A percentile compares a stretch with the other conserved stretches of the same genome.
Conservation (phyloP, 352 stramenopile genomes). For the Phytophthora litchii region DNA sequence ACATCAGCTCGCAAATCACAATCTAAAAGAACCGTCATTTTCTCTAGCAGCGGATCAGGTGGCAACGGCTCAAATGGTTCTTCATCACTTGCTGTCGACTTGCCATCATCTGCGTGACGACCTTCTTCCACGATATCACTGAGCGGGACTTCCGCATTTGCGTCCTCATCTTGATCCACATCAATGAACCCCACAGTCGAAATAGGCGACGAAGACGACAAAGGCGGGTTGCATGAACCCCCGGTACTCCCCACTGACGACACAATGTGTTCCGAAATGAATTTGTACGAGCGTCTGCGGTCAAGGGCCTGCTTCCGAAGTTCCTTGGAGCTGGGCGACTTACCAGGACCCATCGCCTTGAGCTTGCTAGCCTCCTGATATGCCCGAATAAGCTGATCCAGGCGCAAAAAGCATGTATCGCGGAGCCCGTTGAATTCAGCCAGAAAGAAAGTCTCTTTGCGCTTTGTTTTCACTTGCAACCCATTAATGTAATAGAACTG, state of each 20-base stretch:
- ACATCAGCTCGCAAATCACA: slow-evolving; percentile 72
- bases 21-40: slow-evolving; percentile 74
- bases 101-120: slow-evolving; percentile 45
- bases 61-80: slow-evolving; percentile 67
- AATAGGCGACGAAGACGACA: slow-evolving; percentile 34
- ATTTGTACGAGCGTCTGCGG: slow-evolving; percentile 63
- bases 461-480: slow-evolving; percentile 72
- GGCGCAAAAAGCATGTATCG: slow-evolving; percentile 69
- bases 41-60: slow-evolving; percentile 53
- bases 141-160: slow-evolving; percentile 20
- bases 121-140: slow-evolving; percentile 35
- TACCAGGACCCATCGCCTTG: slow-evolving; percentile 17
- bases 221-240: slow-evolving; percentile 2
- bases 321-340: slow-evolving; percentile 41
- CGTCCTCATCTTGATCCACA: slow-evolving; percentile 41
- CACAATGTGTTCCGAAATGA: slow-evolving; percentile 41
- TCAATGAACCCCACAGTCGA: slow-evolving; percentile 58
- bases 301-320: slow-evolving; percentile 59
- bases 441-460: slow-evolving; percentile 72
- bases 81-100: slow-evolving; percentile 54
- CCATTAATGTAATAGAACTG: slow-evolving; percentile 89
- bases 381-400: slow-evolving; percentile 75
- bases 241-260: slow-evolving; percentile 18
- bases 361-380: slow-evolving; percentile 57
- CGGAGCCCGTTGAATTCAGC: slow-evolving; percentile 82